Conservation (phyloP, 1,284 basidiomycete species). For the Naganishia liquefaciens region DNA sequence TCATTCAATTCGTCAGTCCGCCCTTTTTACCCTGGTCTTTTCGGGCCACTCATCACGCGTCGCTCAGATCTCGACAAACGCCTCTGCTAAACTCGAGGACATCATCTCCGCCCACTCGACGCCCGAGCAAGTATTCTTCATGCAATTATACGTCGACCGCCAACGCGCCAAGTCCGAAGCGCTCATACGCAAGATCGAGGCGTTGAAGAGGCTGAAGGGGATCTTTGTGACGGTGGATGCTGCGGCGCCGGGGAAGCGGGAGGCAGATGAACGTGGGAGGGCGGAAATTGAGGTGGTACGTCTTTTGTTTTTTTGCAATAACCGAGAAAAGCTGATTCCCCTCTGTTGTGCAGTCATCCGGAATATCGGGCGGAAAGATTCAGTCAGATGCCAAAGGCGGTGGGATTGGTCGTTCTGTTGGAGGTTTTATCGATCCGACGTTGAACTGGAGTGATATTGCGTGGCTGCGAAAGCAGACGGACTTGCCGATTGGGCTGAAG, state of each 20-base stretch:
- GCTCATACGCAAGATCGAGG: conserved; percentile 46
- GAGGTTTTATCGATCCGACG: conserved; percentile 52
- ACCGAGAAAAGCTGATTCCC: not conserved
- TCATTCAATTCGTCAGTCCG: conserved; percentile 51
- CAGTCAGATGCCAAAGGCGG: conserved; percentile 50
- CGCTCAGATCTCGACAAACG: conserved; percentile 51
- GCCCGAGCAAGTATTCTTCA: conserved; percentile 49
- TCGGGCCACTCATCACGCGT: not conserved
- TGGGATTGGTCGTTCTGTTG: conserved; percentile 52
- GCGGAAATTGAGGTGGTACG: conserved; percentile 49
- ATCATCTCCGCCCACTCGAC: conserved; percentile 43
- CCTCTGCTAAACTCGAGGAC: conserved; percentile 48
- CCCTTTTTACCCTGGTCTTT: not conserved
- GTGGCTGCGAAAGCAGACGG: conserved; percentile 50
- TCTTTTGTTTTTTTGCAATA: not conserved
- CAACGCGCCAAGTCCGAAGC: conserved; percentile 50
- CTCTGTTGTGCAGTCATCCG: conserved; percentile 40
- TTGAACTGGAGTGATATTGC: conserved; percentile 51
- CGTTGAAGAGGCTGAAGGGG: conserved; percentile 46
- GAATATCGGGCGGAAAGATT: conserved; percentile 52
- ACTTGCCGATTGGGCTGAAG: conserved; percentile 52
- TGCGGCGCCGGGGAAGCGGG: conserved; percentile 53
- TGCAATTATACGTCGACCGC: conserved; percentile 55
- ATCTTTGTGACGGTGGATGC: conserved; percentile 55
- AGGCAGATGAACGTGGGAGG: conserved; percentile 52